phyloP scores from a whole-genome alignment of 495 filamentous ascomycete genomes.

The Penicillium dipodomyicola region DNA sequence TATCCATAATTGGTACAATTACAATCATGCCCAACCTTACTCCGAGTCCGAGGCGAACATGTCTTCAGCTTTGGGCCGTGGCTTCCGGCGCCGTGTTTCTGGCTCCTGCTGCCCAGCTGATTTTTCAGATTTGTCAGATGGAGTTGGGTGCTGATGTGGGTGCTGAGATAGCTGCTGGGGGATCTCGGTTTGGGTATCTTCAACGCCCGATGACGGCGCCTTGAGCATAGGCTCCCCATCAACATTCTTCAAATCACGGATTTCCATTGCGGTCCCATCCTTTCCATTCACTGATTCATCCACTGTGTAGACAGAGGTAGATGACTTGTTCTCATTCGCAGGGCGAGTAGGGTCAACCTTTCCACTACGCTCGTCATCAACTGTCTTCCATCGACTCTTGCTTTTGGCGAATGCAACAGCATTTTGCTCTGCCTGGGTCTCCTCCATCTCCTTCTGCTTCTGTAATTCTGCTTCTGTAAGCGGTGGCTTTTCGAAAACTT shows the following conservation, averaged over 20 bases:
- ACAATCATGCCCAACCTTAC: constrained; percentile 23
- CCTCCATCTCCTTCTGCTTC: constrained; percentile 54
- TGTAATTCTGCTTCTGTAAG: constrained; percentile 50
- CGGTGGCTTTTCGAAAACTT: constrained; percentile 73
- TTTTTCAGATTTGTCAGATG: constrained; percentile 20
- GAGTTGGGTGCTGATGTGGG: constrained; percentile 14
- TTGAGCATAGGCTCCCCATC: constrained; percentile 40
- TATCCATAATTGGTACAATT: constrained; percentile 17
- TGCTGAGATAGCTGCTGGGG: constrained; percentile 22
- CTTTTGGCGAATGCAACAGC: constrained; percentile 39
- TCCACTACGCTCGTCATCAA: constrained; percentile 53
- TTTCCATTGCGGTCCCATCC: constrained; percentile 56
- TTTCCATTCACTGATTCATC: constrained; percentile 44
- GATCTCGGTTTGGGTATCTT: constrained; percentile 13
- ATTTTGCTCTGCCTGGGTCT: constrained; percentile 41
- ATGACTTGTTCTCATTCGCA: constrained; percentile 22
- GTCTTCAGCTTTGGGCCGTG: constrained; percentile 81
- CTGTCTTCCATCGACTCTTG: constrained; percentile 69
- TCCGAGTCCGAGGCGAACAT: constrained; percentile 80
- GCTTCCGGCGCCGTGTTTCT: constrained; percentile 39
- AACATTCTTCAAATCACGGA: constrained; percentile 49
- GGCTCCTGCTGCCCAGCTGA: constrained; percentile 14
- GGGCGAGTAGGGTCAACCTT: constrained; percentile 35
- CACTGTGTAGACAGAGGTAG: constrained; percentile 28
- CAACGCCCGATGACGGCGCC: constrained; percentile 5